These are phyloP conservation scores for Nitzschia palea DNA, from an alignment of 108 stramenopile genomes.

Conservation along the genomic window DNA sequence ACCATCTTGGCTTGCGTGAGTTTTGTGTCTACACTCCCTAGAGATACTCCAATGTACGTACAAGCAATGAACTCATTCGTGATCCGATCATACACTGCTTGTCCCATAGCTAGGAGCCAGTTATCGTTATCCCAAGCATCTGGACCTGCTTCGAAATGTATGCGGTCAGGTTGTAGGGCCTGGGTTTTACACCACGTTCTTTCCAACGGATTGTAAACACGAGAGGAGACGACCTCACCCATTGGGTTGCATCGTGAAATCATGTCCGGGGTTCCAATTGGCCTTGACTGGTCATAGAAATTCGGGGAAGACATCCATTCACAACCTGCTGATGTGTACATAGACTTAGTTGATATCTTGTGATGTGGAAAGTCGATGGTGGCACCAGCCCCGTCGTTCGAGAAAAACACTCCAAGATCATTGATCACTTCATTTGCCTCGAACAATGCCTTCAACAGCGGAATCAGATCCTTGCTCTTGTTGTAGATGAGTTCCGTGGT, in stretches of 20 bases:
- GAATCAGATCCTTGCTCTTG: slow-evolving; percentile 28
- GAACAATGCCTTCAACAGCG: slow-evolving; percentile 41
- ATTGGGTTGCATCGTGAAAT: slow-evolving; percentile 34
- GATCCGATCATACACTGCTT: slow-evolving; percentile 34
- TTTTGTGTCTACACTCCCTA: slow-evolving; percentile 12
- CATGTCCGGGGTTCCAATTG: slow-evolving; percentile 42
- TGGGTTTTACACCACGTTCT: slow-evolving; percentile 44
- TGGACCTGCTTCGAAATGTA: slow-evolving; percentile 17
- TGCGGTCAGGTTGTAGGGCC: slow-evolving; percentile 30
- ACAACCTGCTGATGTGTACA: slow-evolving; percentile 45
- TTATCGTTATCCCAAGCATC: slow-evolving; percentile 24
- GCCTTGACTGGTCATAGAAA: slow-evolving; percentile 15
- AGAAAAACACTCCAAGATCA: slow-evolving; percentile 37
- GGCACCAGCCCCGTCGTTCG: slow-evolving; percentile 45
- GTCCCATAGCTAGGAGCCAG: slow-evolving; percentile 29
- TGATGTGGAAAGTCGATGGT: slow-evolving; percentile 32
- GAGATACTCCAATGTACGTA: slow-evolving; percentile 26
- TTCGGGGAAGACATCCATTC: slow-evolving; percentile 52
- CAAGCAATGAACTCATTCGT: slow-evolving; percentile 45
- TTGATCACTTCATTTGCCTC: slow-evolving; percentile 33
- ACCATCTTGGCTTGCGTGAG: slow-evolving; percentile 16
- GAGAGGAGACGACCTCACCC: slow-evolving; percentile 16
- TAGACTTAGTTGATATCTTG: background rate
- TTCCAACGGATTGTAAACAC: slow-evolving; percentile 53
- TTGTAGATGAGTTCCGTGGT: slow-evolving; percentile 18